Percentiles rank a stretch among this genome's conserved stretches.
These are phyloP conservation scores for Trichoderma cornu-damae DNA, from an alignment of 2,329 filamentous ascomycete genomes.

Conservation along the genomic window DNA sequence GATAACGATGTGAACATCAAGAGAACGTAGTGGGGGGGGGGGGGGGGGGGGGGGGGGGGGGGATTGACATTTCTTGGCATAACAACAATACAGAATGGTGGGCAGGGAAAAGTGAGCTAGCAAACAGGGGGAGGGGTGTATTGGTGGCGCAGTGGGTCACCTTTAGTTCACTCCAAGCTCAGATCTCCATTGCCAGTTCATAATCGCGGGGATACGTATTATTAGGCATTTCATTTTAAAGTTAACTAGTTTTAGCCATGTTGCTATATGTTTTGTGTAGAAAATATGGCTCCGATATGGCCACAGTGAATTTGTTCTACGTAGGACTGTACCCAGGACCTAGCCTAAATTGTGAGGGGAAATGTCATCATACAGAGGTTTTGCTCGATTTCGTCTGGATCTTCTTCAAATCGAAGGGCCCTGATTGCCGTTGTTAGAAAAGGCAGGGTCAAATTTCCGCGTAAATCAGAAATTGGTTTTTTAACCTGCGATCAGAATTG, in stretches of 20 bases:
- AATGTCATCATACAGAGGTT: slow-evolving; percentile 14
- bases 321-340: neutral
- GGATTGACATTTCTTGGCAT: neutral
- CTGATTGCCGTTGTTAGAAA: slow-evolving; percentile 11
- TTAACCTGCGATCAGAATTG: neutral
- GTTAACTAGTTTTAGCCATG: neutral
- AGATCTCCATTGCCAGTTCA: neutral
- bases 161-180: neutral
- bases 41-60: no score
- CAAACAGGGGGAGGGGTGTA: neutral
- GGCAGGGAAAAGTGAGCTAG: neutral
- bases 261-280: neutral
- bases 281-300: neutral
- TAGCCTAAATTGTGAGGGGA: neutral
- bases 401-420: slow-evolving; percentile 16
- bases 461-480: slow-evolving; percentile 17
- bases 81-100: neutral
- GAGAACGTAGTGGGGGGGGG: neutral
- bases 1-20: neutral
- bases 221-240: neutral
- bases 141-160: neutral
- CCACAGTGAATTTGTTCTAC: neutral
- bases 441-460: slow-evolving; percentile 15
- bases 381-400: slow-evolving; percentile 18
- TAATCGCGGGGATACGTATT: neutral